These are phyloP conservation scores for Vigna hirtella DNA, from an alignment of 306 rosid genomes.

Conservation along the genomic window DNA sequence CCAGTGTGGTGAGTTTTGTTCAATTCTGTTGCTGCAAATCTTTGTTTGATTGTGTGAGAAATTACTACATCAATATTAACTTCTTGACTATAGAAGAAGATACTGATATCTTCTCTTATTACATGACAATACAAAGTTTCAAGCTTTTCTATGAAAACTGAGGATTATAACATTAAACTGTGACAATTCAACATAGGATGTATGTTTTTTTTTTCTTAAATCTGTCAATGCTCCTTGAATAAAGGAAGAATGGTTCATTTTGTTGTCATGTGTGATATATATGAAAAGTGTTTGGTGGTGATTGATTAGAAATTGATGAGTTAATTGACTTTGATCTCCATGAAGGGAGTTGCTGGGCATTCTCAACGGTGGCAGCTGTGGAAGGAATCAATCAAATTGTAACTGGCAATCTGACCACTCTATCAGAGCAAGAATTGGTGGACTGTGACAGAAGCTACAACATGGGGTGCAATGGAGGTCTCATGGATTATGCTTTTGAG, in stretches of 20 bases:
- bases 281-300: background rate
- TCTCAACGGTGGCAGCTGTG: constrained; percentile 81
- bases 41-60: too few relatives aligned
- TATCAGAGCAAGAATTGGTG: constrained; percentile 92
- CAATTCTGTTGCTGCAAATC: too few relatives aligned
- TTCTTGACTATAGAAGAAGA: too few relatives aligned
- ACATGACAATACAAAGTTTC: too few relatives aligned
- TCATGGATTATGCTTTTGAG: constrained; percentile 87
- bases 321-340: background rate
- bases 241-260: background rate
- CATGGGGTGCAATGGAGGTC: constrained; percentile 96
- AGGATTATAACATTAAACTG: too few relatives aligned
- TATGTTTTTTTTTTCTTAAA: too few relatives aligned
- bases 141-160: too few relatives aligned
- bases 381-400: constrained; percentile 87
- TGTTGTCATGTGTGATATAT: background rate
- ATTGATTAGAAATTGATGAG: background rate
- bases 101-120: too few relatives aligned
- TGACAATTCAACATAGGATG: too few relatives aligned
- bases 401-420: constrained; percentile 62
- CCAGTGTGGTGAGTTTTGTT: constrained; percentile 73
- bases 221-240: background rate
- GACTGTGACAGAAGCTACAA: constrained; percentile 78
- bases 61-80: too few relatives aligned
- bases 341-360: constrained; percentile 99